Conservation (phyloP, 164 flowering plant genomes). For the Kingdonia uniflora region DNA sequence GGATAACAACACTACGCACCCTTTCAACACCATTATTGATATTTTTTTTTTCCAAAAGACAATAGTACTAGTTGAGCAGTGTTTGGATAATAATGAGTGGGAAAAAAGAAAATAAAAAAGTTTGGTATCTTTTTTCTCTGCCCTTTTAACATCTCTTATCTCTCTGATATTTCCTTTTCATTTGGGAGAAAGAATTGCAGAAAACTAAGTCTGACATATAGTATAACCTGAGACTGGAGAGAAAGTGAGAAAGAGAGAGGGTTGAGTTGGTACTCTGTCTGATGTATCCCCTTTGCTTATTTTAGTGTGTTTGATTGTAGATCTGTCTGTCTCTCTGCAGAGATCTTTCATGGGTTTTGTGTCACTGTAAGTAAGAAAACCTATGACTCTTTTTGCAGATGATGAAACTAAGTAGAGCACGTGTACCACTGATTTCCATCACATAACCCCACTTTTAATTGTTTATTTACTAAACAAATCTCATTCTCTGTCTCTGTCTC, state of each 20-base stretch:
- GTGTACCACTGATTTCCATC: constrained; percentile 45
- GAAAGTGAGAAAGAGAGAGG: background rate
- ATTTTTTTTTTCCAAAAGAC: background rate
- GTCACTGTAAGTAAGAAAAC: constrained; percentile 22
- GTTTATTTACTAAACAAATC: background rate
- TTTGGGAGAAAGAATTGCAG: constrained; percentile 28
- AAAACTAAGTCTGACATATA: constrained; percentile 40
- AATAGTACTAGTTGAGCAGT: constrained; percentile 5
- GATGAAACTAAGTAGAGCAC: constrained; percentile 37
- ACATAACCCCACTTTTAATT: constrained; percentile 20
- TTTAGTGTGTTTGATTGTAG: constrained; percentile 9
- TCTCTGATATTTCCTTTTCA: constrained; percentile 7
- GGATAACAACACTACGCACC: constrained; percentile 5
- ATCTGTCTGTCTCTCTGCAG: constrained; percentile 19
- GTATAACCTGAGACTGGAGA: constrained; percentile 7
- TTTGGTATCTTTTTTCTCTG: constrained; percentile 49
- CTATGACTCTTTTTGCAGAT: constrained; percentile 21
- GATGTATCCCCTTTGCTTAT: constrained; percentile 7
- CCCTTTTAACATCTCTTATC: constrained; percentile 31
- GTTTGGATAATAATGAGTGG: constrained; percentile 23
- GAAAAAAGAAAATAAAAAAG: constrained; percentile 41
- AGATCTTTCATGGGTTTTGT: constrained; percentile 20
- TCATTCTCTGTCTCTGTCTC: constrained; percentile 14
- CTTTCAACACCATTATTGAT: background rate
- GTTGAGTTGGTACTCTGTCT: constrained; percentile 1